These are phyloP conservation scores for Penicillium riverlandense DNA, from an alignment of 495 filamentous ascomycete species.

Conservation along the genomic window DNA sequence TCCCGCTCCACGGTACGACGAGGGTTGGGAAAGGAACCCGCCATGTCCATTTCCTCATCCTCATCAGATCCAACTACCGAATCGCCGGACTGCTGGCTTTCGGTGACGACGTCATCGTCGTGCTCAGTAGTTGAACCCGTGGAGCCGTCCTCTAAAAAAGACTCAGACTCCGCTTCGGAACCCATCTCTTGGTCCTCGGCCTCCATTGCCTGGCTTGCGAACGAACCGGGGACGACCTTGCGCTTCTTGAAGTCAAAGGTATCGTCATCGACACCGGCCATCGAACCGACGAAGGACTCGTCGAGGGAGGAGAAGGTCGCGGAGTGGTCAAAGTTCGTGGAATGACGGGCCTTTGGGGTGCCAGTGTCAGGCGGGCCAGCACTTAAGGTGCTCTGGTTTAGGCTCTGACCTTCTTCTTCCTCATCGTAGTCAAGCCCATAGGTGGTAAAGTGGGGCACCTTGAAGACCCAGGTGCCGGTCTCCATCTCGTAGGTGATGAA, in stretches of 20 bases:
- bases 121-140: constrained; percentile 67
- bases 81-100: constrained; percentile 49
- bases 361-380: constrained; percentile 50
- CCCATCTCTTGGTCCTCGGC: constrained; percentile 41
- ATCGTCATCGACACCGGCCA: constrained; percentile 59
- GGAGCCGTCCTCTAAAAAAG: constrained; percentile 89
- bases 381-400: constrained; percentile 51
- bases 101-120: constrained; percentile 57
- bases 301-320: constrained; percentile 40
- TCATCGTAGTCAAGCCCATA: constrained; percentile 89
- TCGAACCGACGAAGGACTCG: constrained; percentile 38
- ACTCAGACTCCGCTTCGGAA: constrained; percentile 44
- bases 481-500: constrained; percentile 72
- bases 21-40: constrained; percentile 60
- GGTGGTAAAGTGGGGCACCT: constrained; percentile 88
- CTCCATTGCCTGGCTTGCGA: constrained; percentile 54
- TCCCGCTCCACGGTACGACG: constrained; percentile 62
- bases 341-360: constrained; percentile 42
- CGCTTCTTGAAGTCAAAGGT: constrained; percentile 77
- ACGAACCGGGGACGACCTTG: constrained; percentile 69
- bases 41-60: constrained; percentile 69
- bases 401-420: constrained; percentile 56
- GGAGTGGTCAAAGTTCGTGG: constrained; percentile 36
- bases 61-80: constrained; percentile 65
- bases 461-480: constrained; percentile 84